Conservation (phyloP, 192 early-diverging fungal genomes). For the Chytriomyces hyalinus region DNA sequence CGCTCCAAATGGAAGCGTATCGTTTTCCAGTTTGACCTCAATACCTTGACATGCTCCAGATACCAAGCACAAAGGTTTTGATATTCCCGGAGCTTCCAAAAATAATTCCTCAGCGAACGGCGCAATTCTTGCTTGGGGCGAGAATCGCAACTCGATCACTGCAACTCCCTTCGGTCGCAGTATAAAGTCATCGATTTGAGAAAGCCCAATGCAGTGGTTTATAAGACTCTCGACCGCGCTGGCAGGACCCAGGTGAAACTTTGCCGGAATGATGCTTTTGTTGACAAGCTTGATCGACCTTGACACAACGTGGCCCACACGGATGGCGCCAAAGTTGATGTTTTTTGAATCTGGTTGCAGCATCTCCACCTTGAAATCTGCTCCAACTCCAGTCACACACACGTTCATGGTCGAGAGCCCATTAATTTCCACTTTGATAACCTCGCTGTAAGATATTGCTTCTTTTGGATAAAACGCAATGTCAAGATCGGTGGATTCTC, state of each 20-base stretch:
- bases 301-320: conserved; percentile 51
- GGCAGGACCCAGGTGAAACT: conserved; percentile 51
- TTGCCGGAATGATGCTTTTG: conserved; percentile 53
- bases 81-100: conserved; percentile 53
- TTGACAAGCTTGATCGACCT: conserved; percentile 56
- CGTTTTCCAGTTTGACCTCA: conserved; percentile 62
- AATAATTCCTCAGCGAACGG: conserved; percentile 60
- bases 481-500: conserved; percentile 47
- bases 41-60: conserved; percentile 64
- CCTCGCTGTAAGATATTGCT: conserved; percentile 50
- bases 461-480: conserved; percentile 58
- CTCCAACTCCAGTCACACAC: conserved; percentile 51
- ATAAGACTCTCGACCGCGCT: conserved; percentile 44
- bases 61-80: conserved; percentile 47
- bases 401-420: conserved; percentile 52
- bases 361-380: conserved; percentile 54
- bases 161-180: conserved; percentile 55
- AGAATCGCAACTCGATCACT: conserved; percentile 55
- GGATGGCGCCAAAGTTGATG: conserved; percentile 63
- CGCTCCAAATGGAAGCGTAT: conserved; percentile 66
- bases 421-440: conserved; percentile 62
- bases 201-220: conserved; percentile 40
- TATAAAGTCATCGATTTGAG: conserved; percentile 30
- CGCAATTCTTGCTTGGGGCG: conserved; percentile 52
- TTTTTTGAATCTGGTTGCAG: conserved; percentile 44